phyloP scores from a whole-genome alignment of 2,329 filamentous ascomycete genomes.

The Monilinia vaccinii-corymbosi region DNA sequence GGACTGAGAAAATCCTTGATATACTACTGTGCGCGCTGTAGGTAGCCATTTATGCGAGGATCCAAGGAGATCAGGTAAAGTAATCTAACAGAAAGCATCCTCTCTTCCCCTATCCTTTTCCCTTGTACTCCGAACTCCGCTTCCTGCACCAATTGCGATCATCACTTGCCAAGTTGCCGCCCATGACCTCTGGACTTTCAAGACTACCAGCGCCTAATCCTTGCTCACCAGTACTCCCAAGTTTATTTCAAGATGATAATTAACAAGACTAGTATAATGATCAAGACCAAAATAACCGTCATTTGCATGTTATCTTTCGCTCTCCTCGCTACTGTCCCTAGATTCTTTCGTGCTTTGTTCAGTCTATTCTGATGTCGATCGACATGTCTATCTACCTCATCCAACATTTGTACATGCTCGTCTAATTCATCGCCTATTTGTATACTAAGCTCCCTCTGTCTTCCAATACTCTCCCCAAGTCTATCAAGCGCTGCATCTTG shows the following conservation, averaged over 20 bases:
- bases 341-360: conserved; percentile 60
- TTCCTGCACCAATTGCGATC: not conserved
- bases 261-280: conserved; percentile 57
- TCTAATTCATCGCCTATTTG: conserved; percentile 96
- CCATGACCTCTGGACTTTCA: not conserved
- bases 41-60: not conserved
- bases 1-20: not conserved
- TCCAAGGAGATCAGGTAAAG: not conserved
- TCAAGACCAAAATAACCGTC: conserved; percentile 59
- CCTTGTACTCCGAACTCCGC: not conserved
- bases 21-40: not conserved
- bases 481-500: conserved; percentile 91
- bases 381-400: conserved; percentile 76
- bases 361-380: conserved; percentile 73
- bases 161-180: not conserved
- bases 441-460: conserved; percentile 87
- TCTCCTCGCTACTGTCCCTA: conserved; percentile 63
- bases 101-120: not conserved
- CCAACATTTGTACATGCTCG: conserved; percentile 77
- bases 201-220: not conserved
- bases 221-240: not conserved
- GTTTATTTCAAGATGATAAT: conserved; percentile 54
- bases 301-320: conserved; percentile 81
- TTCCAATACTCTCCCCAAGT: conserved; percentile 74
- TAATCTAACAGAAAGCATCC: not conserved